A percentile compares a stretch with the other conserved stretches of the same genome.
phyloP scores from a whole-genome alignment of 106 monocot species.

The Phalaenopsis aphrodite region DNA sequence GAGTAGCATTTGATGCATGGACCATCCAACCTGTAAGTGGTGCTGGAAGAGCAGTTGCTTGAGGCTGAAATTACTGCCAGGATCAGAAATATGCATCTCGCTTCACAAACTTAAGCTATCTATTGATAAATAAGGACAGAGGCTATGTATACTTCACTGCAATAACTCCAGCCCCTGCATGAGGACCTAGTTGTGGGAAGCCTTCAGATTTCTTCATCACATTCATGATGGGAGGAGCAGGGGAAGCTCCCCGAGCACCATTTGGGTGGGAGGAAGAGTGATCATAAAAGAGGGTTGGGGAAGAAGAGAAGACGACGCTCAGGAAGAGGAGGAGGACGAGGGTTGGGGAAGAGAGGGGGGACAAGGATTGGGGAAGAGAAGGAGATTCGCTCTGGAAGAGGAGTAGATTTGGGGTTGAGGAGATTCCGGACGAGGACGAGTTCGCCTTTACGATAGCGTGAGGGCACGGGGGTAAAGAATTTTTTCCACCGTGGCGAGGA shows the following conservation, averaged over 20 bases:
- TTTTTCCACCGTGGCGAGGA: too few relatives aligned
- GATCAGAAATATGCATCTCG: neutral
- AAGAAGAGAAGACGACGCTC: too few relatives aligned
- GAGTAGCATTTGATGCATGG: slow-evolving; percentile 34
- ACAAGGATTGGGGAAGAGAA: too few relatives aligned
- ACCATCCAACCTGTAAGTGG: slow-evolving; percentile 51
- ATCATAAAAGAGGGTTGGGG: slow-evolving; percentile 40
- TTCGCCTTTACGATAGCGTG: too few relatives aligned
- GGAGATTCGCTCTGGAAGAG: too few relatives aligned
- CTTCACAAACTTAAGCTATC: neutral
- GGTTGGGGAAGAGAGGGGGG: too few relatives aligned
- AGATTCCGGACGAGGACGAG: too few relatives aligned
- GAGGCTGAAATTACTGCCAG: slow-evolving; percentile 50
- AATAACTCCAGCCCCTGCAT: slow-evolving; percentile 20
- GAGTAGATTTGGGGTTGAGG: too few relatives aligned
- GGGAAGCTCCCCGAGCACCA: slow-evolving; percentile 36
- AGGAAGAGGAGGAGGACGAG: too few relatives aligned
- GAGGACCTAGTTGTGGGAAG: slow-evolving; percentile 37
- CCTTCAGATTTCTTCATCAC: slow-evolving; percentile 32
- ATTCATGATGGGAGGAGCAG: slow-evolving; percentile 26
- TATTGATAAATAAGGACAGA: neutral
- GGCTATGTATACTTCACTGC: neutral
- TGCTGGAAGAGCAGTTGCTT: slow-evolving; percentile 24
- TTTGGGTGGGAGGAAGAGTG: slow-evolving; percentile 62
- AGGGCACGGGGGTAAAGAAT: too few relatives aligned